Evolutionary conservation across 768 basidiomycete genomes (phyloP).

Genomic region (Crepidotus variabilis): DNA sequence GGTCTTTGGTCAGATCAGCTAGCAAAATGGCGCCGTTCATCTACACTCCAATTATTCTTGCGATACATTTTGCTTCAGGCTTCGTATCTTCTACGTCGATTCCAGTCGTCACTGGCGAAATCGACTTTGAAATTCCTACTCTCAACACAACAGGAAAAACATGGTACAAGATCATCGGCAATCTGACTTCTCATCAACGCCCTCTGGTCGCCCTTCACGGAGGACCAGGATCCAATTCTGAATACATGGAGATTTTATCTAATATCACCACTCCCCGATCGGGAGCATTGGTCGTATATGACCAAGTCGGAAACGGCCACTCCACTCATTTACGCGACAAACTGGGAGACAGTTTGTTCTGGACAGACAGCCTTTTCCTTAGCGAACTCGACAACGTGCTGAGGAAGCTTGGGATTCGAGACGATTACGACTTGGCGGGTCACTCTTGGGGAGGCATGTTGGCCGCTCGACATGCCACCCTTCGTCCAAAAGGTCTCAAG

Average conservation of each 20-base stretch:
- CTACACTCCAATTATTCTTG: too few species aligned
- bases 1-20: too few species aligned
- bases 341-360: slow-evolving; percentile 32
- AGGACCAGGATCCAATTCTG: slow-evolving; percentile 32
- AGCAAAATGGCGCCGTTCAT: too few species aligned
- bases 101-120: too few species aligned
- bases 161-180: slow-evolving; percentile 41
- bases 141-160: slow-evolving; percentile 28
- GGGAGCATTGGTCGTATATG: slow-evolving; percentile 43
- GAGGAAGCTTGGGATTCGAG: slow-evolving; percentile 33
- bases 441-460: slow-evolving; percentile 42
- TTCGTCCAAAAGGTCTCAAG: slow-evolving; percentile 17
- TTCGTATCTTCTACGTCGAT: too few species aligned
- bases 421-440: slow-evolving; percentile 39
- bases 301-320: slow-evolving; percentile 45
- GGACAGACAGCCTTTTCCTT: slow-evolving; percentile 42
- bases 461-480: slow-evolving; percentile 16
- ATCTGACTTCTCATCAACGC: slow-evolving; percentile 21
- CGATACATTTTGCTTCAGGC: too few species aligned
- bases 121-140: background rate
- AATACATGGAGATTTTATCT: background rate
- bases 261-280: slow-evolving; percentile 6
- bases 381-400: slow-evolving; percentile 44
- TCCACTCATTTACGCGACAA: slow-evolving; percentile 46
- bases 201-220: slow-evolving; percentile 45